These are phyloP conservation scores for Mortierella sp. DNA, from an alignment of 371 early-diverging fungal genomes.

Conservation along the genomic window DNA sequence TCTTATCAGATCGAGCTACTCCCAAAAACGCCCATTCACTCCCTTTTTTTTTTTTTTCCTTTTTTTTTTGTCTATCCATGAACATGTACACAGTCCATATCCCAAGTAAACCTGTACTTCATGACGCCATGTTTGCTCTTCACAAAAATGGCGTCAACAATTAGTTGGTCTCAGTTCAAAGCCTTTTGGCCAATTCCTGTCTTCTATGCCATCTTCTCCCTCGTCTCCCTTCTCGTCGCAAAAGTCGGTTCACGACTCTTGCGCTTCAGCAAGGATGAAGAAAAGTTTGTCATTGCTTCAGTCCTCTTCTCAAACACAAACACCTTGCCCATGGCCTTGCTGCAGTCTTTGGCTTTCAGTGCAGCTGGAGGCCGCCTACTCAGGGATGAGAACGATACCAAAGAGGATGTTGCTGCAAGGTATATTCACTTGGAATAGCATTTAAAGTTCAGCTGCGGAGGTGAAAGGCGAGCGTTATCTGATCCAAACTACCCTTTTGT, in stretches of 20 bases:
- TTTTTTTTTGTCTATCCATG: neutral
- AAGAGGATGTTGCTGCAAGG: slow-evolving; percentile 73
- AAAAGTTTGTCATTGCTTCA: slow-evolving; percentile 74
- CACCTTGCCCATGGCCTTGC: slow-evolving; percentile 78
- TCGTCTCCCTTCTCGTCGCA: slow-evolving; percentile 63
- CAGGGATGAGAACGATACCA: slow-evolving; percentile 72
- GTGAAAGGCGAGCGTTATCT: neutral
- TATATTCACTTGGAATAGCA: slow-evolving; percentile 26
- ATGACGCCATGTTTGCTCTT: slow-evolving; percentile 85
- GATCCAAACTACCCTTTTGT: neutral
- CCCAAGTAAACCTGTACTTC: slow-evolving; percentile 77
- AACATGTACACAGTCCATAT: slow-evolving; percentile 68
- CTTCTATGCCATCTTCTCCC: slow-evolving; percentile 68
- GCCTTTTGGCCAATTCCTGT: slow-evolving; percentile 82
- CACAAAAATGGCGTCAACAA: slow-evolving; percentile 74
- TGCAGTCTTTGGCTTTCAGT: slow-evolving; percentile 78
- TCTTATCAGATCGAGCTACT: slow-evolving; percentile 14
- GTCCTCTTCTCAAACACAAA: slow-evolving; percentile 82
- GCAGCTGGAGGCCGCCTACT: slow-evolving; percentile 70
- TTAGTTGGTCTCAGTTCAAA: slow-evolving; percentile 68
- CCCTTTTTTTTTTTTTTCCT: neutral
- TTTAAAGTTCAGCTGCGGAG: neutral
- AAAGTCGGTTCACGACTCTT: slow-evolving; percentile 61
- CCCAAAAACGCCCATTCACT: neutral
- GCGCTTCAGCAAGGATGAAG: slow-evolving; percentile 61